Conservation (phyloP, 2,329 filamentous ascomycete genomes). For the Geoglossum cookeanum region DNA sequence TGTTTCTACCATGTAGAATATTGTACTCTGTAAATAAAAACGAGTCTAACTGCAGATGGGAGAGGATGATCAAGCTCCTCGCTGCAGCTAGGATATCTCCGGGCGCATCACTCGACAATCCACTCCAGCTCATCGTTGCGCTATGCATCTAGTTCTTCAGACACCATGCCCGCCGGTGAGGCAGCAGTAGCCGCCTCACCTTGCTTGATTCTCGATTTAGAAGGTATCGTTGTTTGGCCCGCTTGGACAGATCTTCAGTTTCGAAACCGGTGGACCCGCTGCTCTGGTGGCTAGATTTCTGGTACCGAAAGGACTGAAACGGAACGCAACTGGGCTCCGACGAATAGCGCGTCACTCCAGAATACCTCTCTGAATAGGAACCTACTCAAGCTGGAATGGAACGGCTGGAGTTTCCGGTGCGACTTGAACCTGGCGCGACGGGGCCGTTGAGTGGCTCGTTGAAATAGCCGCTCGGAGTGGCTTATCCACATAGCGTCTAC, state of each 20-base stretch:
- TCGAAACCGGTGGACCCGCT: background rate
- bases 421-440: background rate
- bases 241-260: background rate
- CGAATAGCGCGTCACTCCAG: background rate
- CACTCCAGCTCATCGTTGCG: background rate
- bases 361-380: background rate
- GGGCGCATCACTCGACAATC: background rate
- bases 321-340: background rate
- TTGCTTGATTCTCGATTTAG: background rate
- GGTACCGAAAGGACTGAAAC: background rate
- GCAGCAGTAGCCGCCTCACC: background rate
- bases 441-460: background rate
- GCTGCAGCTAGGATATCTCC: no score
- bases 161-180: background rate
- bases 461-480: background rate
- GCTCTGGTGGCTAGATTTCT: background rate
- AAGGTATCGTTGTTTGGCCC: background rate
- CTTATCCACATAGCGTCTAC: background rate
- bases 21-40: no score
- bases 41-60: no score
- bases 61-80: background rate
- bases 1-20: no score
- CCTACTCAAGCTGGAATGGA: background rate
- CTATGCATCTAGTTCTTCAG: background rate
- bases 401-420: background rate